Evolutionary conservation across 768 basidiomycete genomes (phyloP), one percentile per base, ranked within the genome.

Genomic region (Trametes cingulata): DNA sequence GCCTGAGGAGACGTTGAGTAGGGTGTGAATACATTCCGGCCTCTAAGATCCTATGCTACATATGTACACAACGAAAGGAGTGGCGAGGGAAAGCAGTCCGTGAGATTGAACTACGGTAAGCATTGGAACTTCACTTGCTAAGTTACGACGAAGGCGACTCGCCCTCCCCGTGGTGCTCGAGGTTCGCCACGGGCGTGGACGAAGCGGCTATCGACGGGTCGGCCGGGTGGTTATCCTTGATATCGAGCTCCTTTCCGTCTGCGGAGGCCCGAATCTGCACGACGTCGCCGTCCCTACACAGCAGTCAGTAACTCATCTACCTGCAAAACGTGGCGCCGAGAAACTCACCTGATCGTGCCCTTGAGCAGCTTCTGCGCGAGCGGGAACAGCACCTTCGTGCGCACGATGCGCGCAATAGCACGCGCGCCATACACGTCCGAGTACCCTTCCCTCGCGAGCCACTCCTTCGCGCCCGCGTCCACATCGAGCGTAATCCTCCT

Each of bases 391-490:
- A 97, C 88, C 65, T 89, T 84, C 52, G 87, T 87, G 52, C 91
- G 78, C 4, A 96, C 90, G 19, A 94, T 85, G n/a, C 94, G 77
- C 8, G 91, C 91, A 56, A 96, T 91, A 6, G 92, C 90, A 33
- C 94, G 80, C 0, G 94, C 94, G 22, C 94, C 94, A 71, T 95
- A 95, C 24, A 87, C 73, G 46, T 91, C 85, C 3, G 91, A 94
- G 71, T 91, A 95, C 0, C 94, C 94, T 46, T 85, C 80, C 58
- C 81, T 69, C 0, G 86, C 90, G 4, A 97, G 79, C 88, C 88
- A 91, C 4, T 80, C 75, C 27, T 77, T 77, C 2, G 91, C 87
- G 1, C 73, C 74, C 0, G 80, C 75, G 60, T 87, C 84, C 1
- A 93, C 84, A 53, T 94, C 85, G 36, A 95, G 74, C 7, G 75